These are phyloP conservation scores for Fusarium sacchari DNA, from an alignment of 2,329 filamentous ascomycete species.

Conservation along the genomic window DNA sequence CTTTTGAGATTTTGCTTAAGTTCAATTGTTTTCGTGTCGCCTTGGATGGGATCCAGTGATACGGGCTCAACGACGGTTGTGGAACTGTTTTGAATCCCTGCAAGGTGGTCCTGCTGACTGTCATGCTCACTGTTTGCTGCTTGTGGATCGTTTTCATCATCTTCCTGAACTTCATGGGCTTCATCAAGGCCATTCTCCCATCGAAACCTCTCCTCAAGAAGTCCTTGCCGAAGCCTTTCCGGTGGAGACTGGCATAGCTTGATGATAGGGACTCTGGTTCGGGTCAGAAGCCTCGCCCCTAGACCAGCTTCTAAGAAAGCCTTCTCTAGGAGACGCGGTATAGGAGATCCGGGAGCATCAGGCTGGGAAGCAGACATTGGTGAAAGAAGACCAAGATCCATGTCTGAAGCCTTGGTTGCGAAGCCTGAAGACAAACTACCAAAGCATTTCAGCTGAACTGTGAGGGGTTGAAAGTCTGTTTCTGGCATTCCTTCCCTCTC, in stretches of 20 bases:
- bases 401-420: constrained; percentile 86
- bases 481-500: constrained; percentile 56
- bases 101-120: constrained; percentile 34
- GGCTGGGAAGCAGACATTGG: constrained; percentile 65
- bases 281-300: constrained; percentile 79
- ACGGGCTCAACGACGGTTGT: constrained; percentile 31
- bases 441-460: constrained; percentile 79
- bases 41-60: constrained; percentile 24
- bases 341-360: constrained; percentile 65
- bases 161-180: constrained; percentile 48
- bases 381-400: constrained; percentile 85
- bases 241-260: constrained; percentile 82
- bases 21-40: constrained; percentile 38
- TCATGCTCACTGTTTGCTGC: constrained; percentile 35
- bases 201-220: constrained; percentile 72
- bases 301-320: constrained; percentile 76
- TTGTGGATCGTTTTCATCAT: constrained; percentile 49
- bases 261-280: constrained; percentile 86
- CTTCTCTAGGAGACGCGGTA: constrained; percentile 81
- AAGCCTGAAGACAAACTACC: constrained; percentile 87
- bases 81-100: constrained; percentile 2
- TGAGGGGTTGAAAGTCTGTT: constrained; percentile 60
- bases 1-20: constrained; percentile 57
- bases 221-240: constrained; percentile 65
- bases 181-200: constrained; percentile 72